These are phyloP conservation scores for Solanum hybrid DNA, from an alignment of 305 asterid species.

Conservation along the genomic window DNA sequence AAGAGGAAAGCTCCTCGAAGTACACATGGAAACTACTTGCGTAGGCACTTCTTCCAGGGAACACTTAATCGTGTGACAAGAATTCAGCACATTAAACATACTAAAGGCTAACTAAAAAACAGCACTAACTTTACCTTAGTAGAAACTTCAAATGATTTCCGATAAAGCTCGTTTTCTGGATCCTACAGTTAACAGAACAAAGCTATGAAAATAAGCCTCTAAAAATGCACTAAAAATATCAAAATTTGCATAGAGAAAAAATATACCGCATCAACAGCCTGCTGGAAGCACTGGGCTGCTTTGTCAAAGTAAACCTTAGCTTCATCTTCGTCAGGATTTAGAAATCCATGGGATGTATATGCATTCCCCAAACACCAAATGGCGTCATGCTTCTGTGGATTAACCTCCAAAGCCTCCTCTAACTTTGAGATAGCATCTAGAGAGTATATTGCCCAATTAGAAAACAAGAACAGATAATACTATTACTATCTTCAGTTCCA, in stretches of 20 bases:
- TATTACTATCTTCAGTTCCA: not conserved
- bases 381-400: slow-evolving; percentile 69
- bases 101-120: not conserved
- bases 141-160: slow-evolving; percentile 68
- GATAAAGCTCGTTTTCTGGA: slow-evolving; percentile 71
- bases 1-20: not conserved
- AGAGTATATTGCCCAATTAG: slow-evolving; percentile 5
- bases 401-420: slow-evolving; percentile 70
- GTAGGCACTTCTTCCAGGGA: not conserved
- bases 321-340: slow-evolving; percentile 68
- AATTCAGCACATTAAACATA: not conserved
- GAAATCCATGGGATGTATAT: slow-evolving; percentile 65
- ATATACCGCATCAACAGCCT: slow-evolving; percentile 64
- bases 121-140: slow-evolving; percentile 45
- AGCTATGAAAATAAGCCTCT: not conserved
- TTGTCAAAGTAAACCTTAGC: slow-evolving; percentile 56
- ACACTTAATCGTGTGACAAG: not conserved
- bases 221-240: not conserved
- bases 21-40: not conserved
- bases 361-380: slow-evolving; percentile 96
- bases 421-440: slow-evolving; percentile 79
- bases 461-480: not conserved
- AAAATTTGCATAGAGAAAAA: not conserved
- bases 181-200: slow-evolving; percentile 42
- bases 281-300: slow-evolving; percentile 55